Conservation (phyloP, 129 eudicot genomes). For the Calendula officinalis region DNA sequence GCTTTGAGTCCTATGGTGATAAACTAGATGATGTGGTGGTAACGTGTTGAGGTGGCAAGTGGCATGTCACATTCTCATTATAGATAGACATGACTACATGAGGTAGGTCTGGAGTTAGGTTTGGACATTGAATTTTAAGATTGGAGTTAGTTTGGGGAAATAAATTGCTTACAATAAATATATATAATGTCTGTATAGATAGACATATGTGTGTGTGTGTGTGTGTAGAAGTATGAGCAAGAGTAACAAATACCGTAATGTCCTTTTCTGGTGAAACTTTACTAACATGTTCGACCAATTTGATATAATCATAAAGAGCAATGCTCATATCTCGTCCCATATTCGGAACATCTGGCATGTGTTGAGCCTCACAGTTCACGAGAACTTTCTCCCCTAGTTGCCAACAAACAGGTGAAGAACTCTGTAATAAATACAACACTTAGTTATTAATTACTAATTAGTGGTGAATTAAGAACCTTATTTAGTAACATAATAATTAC, state of each 20-base stretch:
- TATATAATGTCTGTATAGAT: background rate
- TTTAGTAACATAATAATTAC: conserved; percentile 15
- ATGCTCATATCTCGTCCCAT: conserved; percentile 27
- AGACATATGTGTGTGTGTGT: background rate
- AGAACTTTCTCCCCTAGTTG: conserved; percentile 42
- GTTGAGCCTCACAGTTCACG: conserved; percentile 25
- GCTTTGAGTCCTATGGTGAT: too few relatives aligned
- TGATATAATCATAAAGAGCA: conserved; percentile 35
- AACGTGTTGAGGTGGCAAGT: too few relatives aligned
- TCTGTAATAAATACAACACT: conserved; percentile 24
- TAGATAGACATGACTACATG: too few relatives aligned
- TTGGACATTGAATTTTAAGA: too few relatives aligned
- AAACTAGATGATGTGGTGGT: too few relatives aligned
- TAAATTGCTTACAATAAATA: too few relatives aligned
- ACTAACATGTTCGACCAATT: conserved; percentile 31
- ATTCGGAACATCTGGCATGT: conserved; percentile 22
- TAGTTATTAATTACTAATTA: background rate
- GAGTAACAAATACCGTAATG: conserved; percentile 24
- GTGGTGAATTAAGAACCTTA: background rate
- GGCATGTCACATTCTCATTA: too few relatives aligned
- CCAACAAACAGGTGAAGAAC: conserved; percentile 36
- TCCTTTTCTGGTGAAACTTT: conserved; percentile 13
- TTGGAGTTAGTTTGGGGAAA: too few relatives aligned
- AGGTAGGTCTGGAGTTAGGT: too few relatives aligned
- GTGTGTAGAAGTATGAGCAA: background rate